Evolutionary conservation across 805 yeast species (phyloP), one percentile per base, ranked within the genome.

Genomic region (Priceomyces haplophilus): DNA sequence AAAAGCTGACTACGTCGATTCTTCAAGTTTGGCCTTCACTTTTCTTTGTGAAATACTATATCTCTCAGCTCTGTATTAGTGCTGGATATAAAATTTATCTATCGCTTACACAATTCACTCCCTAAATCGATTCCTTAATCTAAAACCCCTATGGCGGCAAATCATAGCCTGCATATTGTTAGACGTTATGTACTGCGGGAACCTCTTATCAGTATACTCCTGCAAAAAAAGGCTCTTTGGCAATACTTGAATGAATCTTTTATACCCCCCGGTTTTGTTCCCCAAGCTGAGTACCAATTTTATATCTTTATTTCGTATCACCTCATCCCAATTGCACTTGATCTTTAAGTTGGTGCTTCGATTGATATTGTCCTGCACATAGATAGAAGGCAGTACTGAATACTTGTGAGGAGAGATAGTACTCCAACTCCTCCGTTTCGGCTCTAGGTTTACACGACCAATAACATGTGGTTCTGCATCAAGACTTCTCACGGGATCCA

Each of bases 71-170:
- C 24, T 6, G 24, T 21, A 6, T 12, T 27, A 27, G 15, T 27
- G 31, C 31, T 27, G 31, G n/a, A 12, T 27, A 27, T 27, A 27
- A 27, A 11, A 12, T 27, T 11, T 4, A 27, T 10, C 11, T 5
- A 11, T 5, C n/a, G 31, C 31, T n/a, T 27, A 27, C 15, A n/a
- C 15, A n/a, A 12, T 10, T 27, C 15, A 27, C 31, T 27, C 31
- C 31, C 31, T 27, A 27, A 27, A 27, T 27, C 15, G 15, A 5
- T 27, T 27, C 15, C 31, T n/a, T 27, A 27, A 12, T 27, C 31
- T 27, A 27, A 27, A 27, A 12, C n/a, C n/a, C 31, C 31, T 27
- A 27, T 27, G 31, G 31, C 31, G 31, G 31, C 31, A 27, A 27
- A 24, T 24, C 11, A 8, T 11, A 7, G 7, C 27, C 27, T 24